Evolutionary conservation across 2,329 filamentous ascomycete species (phyloP).

Genomic region (Exophiala spinifera): DNA sequence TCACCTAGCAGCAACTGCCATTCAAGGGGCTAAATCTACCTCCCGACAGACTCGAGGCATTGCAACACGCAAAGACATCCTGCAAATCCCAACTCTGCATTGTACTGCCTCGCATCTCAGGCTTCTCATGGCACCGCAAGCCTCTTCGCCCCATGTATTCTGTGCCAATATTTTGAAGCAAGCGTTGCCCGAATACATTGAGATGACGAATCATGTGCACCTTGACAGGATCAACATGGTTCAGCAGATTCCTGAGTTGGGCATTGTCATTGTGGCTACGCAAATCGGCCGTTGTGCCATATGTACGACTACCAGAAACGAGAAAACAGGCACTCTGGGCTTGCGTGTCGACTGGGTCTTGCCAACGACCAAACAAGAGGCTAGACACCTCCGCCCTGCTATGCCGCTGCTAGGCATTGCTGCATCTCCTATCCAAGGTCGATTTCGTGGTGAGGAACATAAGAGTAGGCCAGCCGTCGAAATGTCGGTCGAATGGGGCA

Average conservation of each 20-base stretch:
- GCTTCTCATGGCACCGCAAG: constrained; percentile 24
- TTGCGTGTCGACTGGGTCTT: constrained; percentile 58
- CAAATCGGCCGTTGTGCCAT: constrained; percentile 57
- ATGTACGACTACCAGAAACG: constrained; percentile 48
- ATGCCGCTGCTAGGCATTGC: constrained; percentile 53
- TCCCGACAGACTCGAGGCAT: background rate
- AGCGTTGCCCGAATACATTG: constrained; percentile 17
- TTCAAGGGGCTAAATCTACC: background rate
- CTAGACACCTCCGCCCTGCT: constrained; percentile 41
- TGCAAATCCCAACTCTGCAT: constrained; percentile 27
- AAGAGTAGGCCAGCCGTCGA: constrained; percentile 21
- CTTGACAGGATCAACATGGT: constrained; percentile 54
- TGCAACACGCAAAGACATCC: constrained; percentile 5
- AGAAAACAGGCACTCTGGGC: constrained; percentile 37
- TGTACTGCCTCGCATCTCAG: constrained; percentile 25
- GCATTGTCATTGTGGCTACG: constrained; percentile 56
- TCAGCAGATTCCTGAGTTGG: constrained; percentile 57
- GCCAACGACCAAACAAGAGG: constrained; percentile 52
- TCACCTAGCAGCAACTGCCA: background rate
- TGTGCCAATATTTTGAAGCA: constrained; percentile 29
- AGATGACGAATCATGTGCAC: constrained; percentile 11
- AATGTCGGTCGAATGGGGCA: constrained; percentile 23
- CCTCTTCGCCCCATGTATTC: constrained; percentile 25
- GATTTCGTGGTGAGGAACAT: constrained; percentile 1
- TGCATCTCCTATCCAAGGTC: constrained; percentile 55